Evolutionary conservation across 805 yeast genomes (phyloP), one percentile per base, ranked within the genome.

Genomic region (Ogataea pini): DNA sequence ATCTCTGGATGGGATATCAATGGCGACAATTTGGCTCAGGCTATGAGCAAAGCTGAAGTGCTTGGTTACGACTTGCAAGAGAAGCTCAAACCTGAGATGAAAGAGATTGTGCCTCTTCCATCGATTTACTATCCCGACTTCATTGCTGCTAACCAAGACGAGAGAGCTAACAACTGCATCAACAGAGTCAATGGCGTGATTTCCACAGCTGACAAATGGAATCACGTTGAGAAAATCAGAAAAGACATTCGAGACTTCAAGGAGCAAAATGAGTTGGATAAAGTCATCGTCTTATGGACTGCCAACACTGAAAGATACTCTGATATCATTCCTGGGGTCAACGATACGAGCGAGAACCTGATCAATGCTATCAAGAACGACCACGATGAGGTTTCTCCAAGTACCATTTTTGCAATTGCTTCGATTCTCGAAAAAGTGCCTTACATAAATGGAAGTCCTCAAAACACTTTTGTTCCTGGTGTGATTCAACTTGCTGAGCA

Each of bases 391-490:
- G 80, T 91, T 55, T 79, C 96, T 38, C 97, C 97, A 52, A 89
- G 96, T 12, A 89, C 96, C n/a, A 68, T 91, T 45, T 91, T 92
- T 63, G 97, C 97, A 8, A 88, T 89, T 57, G 98, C 98, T 14
- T 82, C 89, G 44, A 92, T 92, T 59, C 77, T 91, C 63, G 97
- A 92, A 69, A 78, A 81, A 36, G 82, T 84, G 50, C 95, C 97
- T 46, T 91, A 89, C 74, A 89, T 91, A 70, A 91, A 91, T 63
- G 98, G 97, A 40, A 89, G 97, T 34, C 98, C 98, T 45, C 98
- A 91, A 73, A 91, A 91, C 76, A 92, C 97, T 45, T 91, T 92
- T 73, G 96, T 89, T 48, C 97, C 97, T 18, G 98, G 98, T 57
- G 87, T 86, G 54, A 79, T 92, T 63, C 90, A 89, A 70, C 80